Base-by-base conservation (phyloP, 257 asterid genomes). In the Penstemon eatonii region DNA sequence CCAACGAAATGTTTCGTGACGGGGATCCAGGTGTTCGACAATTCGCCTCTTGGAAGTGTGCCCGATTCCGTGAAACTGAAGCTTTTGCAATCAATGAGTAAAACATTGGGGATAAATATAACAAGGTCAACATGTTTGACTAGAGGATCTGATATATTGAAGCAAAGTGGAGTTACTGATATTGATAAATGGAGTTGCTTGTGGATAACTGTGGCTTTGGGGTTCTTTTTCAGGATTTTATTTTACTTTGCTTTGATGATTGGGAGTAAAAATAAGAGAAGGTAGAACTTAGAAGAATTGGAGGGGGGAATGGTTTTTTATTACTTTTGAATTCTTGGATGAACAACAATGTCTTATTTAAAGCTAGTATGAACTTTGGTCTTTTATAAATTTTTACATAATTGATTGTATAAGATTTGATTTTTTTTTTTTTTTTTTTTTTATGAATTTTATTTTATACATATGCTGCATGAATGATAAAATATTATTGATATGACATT, bases 201-300 rank as follows among this genome's bases (percentile, higher is more conserved):
- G 80, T 83, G 86, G 92, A 81, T 86, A 18, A 86, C 89, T 10
- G 53, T 86, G 64, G 89, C 80, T 9, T 63, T 79, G 74, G 96
- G 96, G 2, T 85, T 91, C 37, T 77, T 87, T 40, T 80, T 85
- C 60, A 85, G 90, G 63, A 8, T 78, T 57, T 60, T 85, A 76
- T 85, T 85, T 60, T 85, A 85, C 74, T 78, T 82, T 66, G 84
- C 86, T 0, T 57, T 85, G 63, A 61, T 85, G 86, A 40, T 82
- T 70, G 90, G 90, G 36, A 85, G 86, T 69, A 85, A 77, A 51
- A 85, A 85, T 60, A 82, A 74, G 84, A 82, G 90, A 50, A 80
- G 76, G 62, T 85, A 25, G 33, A 25, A 25, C 2, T 25, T 25
- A 25, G 75, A 77, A 7, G 19, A 37, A 13, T 11, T 7, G 67